A percentile compares a stretch with the other conserved stretches of the same genome.
These are phyloP conservation scores for Nicotiana attenuata DNA, from an alignment of 257 asterid genomes.

Conservation along the genomic window DNA sequence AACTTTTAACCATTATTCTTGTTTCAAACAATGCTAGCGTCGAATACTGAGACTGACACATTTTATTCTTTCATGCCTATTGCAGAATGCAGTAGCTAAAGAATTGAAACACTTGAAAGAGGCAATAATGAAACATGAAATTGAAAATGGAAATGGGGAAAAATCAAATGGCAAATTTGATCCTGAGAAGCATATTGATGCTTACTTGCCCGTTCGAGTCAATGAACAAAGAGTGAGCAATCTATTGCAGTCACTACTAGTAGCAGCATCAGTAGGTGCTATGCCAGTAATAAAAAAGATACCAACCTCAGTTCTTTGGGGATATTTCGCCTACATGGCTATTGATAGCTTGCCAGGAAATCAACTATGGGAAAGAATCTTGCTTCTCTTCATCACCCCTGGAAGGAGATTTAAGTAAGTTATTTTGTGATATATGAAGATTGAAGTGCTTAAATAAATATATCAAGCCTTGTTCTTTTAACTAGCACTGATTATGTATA, in stretches of 20 bases:
- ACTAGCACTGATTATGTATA: no score
- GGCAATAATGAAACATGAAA: conserved; percentile 40
- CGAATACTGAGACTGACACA: not conserved
- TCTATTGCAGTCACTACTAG: conserved; percentile 46
- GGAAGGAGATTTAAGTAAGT: conserved; percentile 47
- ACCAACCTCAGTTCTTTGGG: conserved; percentile 64
- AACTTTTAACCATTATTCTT: not conserved
- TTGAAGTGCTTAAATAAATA: not conserved
- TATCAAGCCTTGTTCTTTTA: not conserved
- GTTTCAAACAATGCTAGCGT: not conserved
- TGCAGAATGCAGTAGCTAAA: conserved; percentile 31
- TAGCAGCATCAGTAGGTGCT: conserved; percentile 41
- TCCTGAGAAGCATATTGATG: conserved; percentile 43
- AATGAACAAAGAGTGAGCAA: conserved; percentile 70
- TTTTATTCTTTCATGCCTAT: not conserved
- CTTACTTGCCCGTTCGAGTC: conserved; percentile 52
- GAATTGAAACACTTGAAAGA: conserved; percentile 48
- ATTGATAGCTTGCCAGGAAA: conserved; percentile 63
- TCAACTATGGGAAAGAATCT: conserved; percentile 52
- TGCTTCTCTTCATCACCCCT: conserved; percentile 47
- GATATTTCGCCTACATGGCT: conserved; percentile 67
- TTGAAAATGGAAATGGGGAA: conserved; percentile 13
- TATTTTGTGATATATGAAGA: not conserved
- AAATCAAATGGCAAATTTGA: conserved; percentile 23
- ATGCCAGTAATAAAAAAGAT: conserved; percentile 49